Percentiles rank a stretch among this genome's conserved stretches.
Conservation (phyloP, 176 grass and related monocot genomes). For the Cenchrus fungigraminus region DNA sequence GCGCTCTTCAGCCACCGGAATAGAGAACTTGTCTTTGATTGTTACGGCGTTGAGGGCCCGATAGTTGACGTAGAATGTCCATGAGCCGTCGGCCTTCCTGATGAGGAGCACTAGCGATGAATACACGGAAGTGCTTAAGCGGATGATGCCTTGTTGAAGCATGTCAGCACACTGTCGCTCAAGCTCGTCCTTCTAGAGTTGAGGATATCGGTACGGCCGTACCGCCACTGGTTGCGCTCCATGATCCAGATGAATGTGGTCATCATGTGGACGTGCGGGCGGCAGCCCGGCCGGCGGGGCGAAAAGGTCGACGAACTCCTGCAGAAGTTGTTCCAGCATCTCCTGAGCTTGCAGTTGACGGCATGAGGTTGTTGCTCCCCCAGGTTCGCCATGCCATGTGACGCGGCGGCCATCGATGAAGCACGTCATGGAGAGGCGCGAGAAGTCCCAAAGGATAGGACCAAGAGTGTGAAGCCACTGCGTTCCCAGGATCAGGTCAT, state of each 20-base stretch:
- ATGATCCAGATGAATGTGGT: background rate
- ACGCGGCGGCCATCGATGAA: background rate
- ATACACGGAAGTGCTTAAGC: background rate
- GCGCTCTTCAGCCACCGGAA: too few relatives aligned
- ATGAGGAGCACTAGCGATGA: background rate
- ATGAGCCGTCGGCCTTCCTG: background rate
- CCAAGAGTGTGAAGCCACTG: background rate
- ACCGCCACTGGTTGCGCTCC: background rate
- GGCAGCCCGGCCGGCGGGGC: background rate
- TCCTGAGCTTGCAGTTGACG: fast-evolving
- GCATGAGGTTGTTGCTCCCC: too few relatives aligned
- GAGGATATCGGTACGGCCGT: background rate
- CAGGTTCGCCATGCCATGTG: background rate
- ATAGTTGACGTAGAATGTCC: background rate
- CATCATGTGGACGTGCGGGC: background rate
- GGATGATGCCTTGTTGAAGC: background rate
- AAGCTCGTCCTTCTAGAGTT: too few relatives aligned
- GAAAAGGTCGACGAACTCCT: background rate
- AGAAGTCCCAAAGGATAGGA: background rate
- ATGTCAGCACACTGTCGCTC: background rate
- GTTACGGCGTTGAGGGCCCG: background rate
- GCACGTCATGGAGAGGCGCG: background rate
- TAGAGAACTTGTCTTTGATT: background rate
- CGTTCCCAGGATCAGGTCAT: background rate
- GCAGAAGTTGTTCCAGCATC: background rate